phyloP scores from a whole-genome alignment of 164 flowering plant genomes.

The Vitis labrusca region DNA sequence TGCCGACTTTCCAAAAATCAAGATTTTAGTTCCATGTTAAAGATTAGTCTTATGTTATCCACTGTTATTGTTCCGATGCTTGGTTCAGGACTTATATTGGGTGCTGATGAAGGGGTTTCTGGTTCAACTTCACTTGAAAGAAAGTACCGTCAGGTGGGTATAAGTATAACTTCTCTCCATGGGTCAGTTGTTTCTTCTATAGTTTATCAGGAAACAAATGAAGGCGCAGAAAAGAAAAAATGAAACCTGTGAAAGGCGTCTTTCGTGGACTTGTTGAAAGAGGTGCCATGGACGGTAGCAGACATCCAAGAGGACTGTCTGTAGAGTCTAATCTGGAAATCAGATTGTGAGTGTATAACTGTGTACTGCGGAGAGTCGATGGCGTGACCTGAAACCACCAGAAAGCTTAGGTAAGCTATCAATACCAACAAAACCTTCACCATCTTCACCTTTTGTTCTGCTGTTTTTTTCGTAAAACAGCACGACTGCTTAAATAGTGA shows the following conservation, averaged over 20 bases:
- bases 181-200: too few species aligned
- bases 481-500: too few species aligned
- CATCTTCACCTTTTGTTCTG: constrained; percentile 2
- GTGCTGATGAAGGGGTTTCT: too few species aligned
- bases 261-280: constrained; percentile 42
- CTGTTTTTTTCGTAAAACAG: too few species aligned
- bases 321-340: constrained; percentile 45
- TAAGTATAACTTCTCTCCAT: too few species aligned
- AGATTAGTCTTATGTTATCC: too few species aligned
- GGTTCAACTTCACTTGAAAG: too few species aligned
- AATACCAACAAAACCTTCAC: neutral
- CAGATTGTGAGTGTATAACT: constrained; percentile 32
- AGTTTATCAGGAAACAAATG: neutral
- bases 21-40: too few species aligned
- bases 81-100: too few species aligned
- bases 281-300: constrained; percentile 28
- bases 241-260: constrained; percentile 47
- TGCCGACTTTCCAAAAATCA: too few species aligned
- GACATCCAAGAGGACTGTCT: constrained; percentile 39
- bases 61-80: too few species aligned
- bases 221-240: neutral
- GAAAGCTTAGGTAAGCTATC: neutral
- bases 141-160: too few species aligned
- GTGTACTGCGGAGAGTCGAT: constrained; percentile 41
- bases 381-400: constrained; percentile 6